phyloP scores from a whole-genome alignment of 83 land plant species.

The Larix sibirica region DNA sequence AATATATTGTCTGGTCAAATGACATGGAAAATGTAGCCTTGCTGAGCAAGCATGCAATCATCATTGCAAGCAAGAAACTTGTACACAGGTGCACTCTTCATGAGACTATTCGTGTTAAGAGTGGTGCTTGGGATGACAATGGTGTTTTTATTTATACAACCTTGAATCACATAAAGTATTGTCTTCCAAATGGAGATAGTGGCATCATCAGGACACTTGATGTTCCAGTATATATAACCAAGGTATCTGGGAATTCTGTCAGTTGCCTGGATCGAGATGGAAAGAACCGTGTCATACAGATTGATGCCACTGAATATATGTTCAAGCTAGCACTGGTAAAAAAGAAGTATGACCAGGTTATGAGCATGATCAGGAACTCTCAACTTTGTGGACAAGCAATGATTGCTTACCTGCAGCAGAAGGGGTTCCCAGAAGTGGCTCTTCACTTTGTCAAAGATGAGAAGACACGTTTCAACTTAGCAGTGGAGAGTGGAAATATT shows the following conservation, averaged over 20 bases:
- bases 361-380: constrained; percentile 71
- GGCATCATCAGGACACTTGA: constrained; percentile 74
- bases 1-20: constrained; percentile 74
- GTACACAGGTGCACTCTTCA: constrained; percentile 71
- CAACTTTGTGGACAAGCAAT: constrained; percentile 78
- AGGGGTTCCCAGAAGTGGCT: constrained; percentile 82
- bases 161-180: constrained; percentile 72
- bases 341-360: constrained; percentile 67
- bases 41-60: constrained; percentile 66
- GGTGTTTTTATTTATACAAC: constrained; percentile 77
- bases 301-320: constrained; percentile 69
- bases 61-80: constrained; percentile 69
- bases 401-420: constrained; percentile 78
- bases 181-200: constrained; percentile 79
- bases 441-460: constrained; percentile 82
- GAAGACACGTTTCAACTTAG: constrained; percentile 70
- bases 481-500: constrained; percentile 78
- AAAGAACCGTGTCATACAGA: constrained; percentile 46
- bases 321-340: constrained; percentile 67
- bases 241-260: constrained; percentile 49
- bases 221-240: constrained; percentile 73
- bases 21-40: constrained; percentile 78
- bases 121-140: constrained; percentile 83
- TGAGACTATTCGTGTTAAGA: constrained; percentile 76
- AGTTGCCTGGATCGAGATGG: constrained; percentile 77